Evolutionary conservation across 75 land plant species (phyloP), one percentile per base, ranked within the genome.

Genomic region (Selaginella moellendorffii): DNA sequence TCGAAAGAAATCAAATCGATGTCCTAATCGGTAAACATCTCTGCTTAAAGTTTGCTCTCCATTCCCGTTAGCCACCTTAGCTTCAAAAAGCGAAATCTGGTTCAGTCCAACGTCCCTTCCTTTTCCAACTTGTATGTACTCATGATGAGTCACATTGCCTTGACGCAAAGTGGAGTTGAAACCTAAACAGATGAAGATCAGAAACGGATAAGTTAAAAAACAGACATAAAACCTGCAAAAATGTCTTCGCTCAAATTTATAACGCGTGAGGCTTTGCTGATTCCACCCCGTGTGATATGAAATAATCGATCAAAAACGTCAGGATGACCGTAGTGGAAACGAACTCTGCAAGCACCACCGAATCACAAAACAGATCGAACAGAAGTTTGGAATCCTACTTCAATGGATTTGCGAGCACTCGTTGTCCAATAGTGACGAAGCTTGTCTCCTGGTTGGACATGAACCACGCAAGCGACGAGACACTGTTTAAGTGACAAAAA

Each of bases 71-170:
- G 59, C 59, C 24, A 56, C 25, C 59, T 56, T 56, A 9, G 59
- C 59, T 56, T 56, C 59, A 19, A 56, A 56, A 24, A 56, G 21
- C 24, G 59, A 19, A 19, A 56, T 56, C n/a, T 56, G 59, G 24
- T 56, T 56, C n/a, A 56, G 19, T 21, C 59, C 59, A 19, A 56
- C 59, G n/a, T 56, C 59, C 19, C 59, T 19, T 56, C 59, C 59
- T 56, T 56, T 56, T 9, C 59, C 59, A 19, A 85, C 93, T 78
- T 88, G 95, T 65, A 88, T 88, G 68, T 88, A 88, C 53, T 88
- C 95, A 69, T 88, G 95, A 73, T 88, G 95, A 28, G 95, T 88
- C 14, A 85, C 60, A 74, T 85, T 85, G n/a, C 95, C 95, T 62
- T 83, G 86, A 2, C 95, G 75, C 56, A 88, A 66, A 24, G 95